These are phyloP conservation scores for Globisporangium ultimum DNA, from an alignment of 352 stramenopile species.

Conservation along the genomic window DNA sequence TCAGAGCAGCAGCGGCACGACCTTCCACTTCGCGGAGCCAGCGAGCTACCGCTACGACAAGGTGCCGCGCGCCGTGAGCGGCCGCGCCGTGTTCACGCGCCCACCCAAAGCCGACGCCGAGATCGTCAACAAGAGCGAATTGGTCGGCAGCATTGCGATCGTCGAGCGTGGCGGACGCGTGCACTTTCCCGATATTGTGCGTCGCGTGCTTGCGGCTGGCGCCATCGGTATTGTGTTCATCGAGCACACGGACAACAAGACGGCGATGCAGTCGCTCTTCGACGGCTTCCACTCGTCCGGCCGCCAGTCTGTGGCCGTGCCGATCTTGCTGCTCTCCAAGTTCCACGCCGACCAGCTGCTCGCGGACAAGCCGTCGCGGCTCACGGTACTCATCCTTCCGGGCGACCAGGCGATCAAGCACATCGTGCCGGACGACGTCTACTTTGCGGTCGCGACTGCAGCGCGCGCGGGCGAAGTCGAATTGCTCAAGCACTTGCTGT, in stretches of 20 bases:
- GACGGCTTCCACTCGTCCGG: slow-evolving; percentile 87
- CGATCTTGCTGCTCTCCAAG: slow-evolving; percentile 76
- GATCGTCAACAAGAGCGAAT: slow-evolving; percentile 49
- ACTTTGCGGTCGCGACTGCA: slow-evolving; percentile 69
- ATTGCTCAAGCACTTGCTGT: slow-evolving; percentile 68
- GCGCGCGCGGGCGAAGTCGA: slow-evolving; percentile 71
- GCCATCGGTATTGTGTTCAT: slow-evolving; percentile 78
- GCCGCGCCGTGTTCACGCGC: slow-evolving; percentile 53
- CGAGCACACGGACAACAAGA: slow-evolving; percentile 52
- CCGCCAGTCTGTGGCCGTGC: slow-evolving; percentile 64
- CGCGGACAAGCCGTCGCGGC: slow-evolving; percentile 39
- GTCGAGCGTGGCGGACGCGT: slow-evolving; percentile 75
- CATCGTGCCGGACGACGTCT: slow-evolving; percentile 66
- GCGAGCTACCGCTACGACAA: slow-evolving; percentile 82
- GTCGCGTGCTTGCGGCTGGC: slow-evolving; percentile 56
- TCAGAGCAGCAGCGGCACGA: not conserved
- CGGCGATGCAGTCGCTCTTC: slow-evolving; percentile 71
- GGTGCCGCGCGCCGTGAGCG: slow-evolving; percentile 43
- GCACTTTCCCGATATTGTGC: slow-evolving; percentile 84
- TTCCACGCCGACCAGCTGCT: slow-evolving; percentile 75
- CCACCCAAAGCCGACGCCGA: slow-evolving; percentile 67
- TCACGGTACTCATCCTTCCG: slow-evolving; percentile 70
- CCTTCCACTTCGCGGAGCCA: slow-evolving; percentile 79
- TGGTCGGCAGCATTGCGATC: slow-evolving; percentile 68
- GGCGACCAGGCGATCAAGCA: slow-evolving; percentile 65